Evolutionary conservation across 2,329 filamentous ascomycete species (phyloP).

Genomic region (Aureobasidium zeae): DNA sequence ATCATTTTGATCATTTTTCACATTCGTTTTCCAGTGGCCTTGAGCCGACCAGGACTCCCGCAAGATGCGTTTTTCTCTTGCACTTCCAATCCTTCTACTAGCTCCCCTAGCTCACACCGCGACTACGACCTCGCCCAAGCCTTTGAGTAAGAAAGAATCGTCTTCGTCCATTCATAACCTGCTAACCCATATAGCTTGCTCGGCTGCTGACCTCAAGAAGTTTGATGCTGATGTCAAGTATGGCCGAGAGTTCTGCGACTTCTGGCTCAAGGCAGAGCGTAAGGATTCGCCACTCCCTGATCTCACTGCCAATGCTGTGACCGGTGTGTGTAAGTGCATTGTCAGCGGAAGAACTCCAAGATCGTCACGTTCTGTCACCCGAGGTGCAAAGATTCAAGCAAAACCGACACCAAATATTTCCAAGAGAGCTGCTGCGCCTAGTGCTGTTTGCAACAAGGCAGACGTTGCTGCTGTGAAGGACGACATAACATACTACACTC

Average conservation of each 20-base stretch:
- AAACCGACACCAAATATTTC: neutral
- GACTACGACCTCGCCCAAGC: neutral
- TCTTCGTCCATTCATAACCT: neutral
- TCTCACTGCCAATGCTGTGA: slow-evolving; percentile 2
- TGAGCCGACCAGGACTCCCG: neutral
- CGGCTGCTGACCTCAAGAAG: neutral
- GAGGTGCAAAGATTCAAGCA: neutral
- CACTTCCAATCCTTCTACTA: slow-evolving; percentile 9
- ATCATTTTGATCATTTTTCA: slow-evolving; percentile 1
- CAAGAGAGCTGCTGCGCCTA: slow-evolving; percentile 1
- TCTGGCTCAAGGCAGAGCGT: slow-evolving; percentile 3
- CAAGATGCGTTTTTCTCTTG: slow-evolving; percentile 12
- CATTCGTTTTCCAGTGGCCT: neutral
- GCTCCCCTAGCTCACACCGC: slow-evolving; percentile 3
- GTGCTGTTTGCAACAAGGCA: neutral
- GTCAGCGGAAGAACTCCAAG: neutral
- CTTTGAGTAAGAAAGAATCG: neutral
- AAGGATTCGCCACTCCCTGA: slow-evolving; percentile 9
- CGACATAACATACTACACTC: slow-evolving; percentile 3
- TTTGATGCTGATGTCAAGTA: slow-evolving; percentile 8
- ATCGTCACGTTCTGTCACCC: neutral
- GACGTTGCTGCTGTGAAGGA: slow-evolving; percentile 1
- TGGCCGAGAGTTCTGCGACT: slow-evolving; percentile 3
- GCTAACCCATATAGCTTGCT: neutral
- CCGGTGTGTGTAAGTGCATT: slow-evolving; percentile 7